Evolutionary conservation across 306 rosid species (phyloP).

Genomic region (Vigna angularis): DNA sequence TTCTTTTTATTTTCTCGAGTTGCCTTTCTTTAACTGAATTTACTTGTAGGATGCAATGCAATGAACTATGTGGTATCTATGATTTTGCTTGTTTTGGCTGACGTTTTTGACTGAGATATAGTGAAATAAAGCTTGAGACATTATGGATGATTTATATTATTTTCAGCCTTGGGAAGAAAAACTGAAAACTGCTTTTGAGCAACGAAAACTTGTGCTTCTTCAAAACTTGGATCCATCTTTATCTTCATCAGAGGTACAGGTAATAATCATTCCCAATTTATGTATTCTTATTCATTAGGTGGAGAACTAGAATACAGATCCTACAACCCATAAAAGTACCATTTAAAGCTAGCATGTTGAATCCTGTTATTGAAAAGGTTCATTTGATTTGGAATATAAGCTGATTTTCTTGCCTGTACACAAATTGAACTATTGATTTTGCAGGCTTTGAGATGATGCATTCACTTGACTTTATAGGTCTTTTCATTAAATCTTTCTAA

Average conservation of each 20-base stretch:
- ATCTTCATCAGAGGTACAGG: constrained; percentile 84
- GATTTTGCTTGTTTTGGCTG: constrained; percentile 2
- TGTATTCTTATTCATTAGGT: neutral
- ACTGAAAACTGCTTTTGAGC: constrained; percentile 65
- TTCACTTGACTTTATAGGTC: no score
- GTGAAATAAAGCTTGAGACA: constrained; percentile 26
- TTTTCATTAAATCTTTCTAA: no score
- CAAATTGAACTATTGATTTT: neutral
- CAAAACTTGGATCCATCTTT: constrained; percentile 84
- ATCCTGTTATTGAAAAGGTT: neutral
- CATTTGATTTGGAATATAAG: constrained; percentile 19
- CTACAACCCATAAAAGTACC: neutral
- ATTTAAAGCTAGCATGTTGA: neutral
- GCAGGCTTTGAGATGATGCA: neutral
- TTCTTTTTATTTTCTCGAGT: constrained; percentile 29
- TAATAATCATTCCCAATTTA: constrained; percentile 46
- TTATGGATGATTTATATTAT: constrained; percentile 33
- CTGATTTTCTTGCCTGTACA: constrained; percentile 12
- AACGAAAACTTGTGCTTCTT: constrained; percentile 74
- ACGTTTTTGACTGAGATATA: constrained; percentile 22
- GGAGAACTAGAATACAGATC: constrained; percentile 12
- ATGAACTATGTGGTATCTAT: constrained; percentile 34
- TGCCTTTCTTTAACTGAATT: constrained; percentile 6
- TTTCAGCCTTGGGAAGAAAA: constrained; percentile 90
- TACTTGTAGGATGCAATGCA: constrained; percentile 7